Conservation (phyloP, 2,329 filamentous ascomycete species). For the Beauveria sp. region DNA sequence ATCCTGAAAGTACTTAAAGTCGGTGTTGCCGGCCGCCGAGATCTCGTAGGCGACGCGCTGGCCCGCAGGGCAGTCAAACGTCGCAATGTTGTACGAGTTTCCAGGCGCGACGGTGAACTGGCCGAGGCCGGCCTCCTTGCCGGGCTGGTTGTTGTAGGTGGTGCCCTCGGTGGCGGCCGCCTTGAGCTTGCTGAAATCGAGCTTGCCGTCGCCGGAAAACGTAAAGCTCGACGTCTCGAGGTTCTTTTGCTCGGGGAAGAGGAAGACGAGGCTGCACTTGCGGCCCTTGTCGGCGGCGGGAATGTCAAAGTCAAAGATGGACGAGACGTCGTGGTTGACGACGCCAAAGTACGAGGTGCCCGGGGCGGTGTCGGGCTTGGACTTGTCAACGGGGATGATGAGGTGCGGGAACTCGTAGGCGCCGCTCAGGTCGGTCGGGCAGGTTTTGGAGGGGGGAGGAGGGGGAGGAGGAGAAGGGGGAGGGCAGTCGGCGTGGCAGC, state of each 20-base stretch:
- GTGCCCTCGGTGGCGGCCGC: constrained; percentile 39
- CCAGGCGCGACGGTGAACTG: constrained; percentile 41
- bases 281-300: constrained; percentile 44
- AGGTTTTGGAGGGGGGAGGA: constrained; percentile 21
- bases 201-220: constrained; percentile 37
- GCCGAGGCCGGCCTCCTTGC: constrained; percentile 35
- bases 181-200: constrained; percentile 45
- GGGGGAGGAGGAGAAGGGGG: constrained; percentile 13
- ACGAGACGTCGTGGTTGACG: constrained; percentile 43
- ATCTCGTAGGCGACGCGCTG: constrained; percentile 45
- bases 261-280: constrained; percentile 57
- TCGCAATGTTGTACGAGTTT: constrained; percentile 44
- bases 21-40: constrained; percentile 37
- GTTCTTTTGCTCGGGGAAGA: constrained; percentile 48
- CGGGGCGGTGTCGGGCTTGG: constrained; percentile 40
- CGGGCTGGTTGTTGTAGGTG: constrained; percentile 45
- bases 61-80: constrained; percentile 47
- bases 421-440: constrained; percentile 36
- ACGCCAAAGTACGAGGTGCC: constrained; percentile 50
- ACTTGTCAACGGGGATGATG: constrained; percentile 52
- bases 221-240: constrained; percentile 53
- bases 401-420: constrained; percentile 52
- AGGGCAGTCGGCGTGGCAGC: constrained; percentile 23
- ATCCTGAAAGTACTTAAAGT: constrained; percentile 57
- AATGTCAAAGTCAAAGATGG: constrained; percentile 65